A percentile compares a stretch with the other conserved stretches of the same genome.
phyloP scores from a whole-genome alignment of 1,284 basidiomycete genomes.

The Blastosporella zonata region DNA sequence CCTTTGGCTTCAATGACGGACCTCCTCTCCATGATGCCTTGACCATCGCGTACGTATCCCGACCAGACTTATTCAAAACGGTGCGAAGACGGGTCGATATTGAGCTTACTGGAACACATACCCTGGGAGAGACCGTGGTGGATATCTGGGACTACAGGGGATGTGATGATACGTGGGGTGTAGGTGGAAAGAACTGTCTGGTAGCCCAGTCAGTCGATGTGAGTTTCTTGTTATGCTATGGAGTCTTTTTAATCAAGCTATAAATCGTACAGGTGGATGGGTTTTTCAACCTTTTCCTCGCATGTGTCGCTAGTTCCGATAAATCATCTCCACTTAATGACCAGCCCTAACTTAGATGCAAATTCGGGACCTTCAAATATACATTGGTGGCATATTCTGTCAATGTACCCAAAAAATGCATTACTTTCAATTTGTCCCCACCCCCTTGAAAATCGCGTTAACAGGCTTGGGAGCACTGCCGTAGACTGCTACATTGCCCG shows the following conservation, averaged over 20 bases:
- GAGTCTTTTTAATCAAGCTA: neutral
- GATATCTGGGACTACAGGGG: slow-evolving; percentile 64
- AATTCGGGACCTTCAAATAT: neutral
- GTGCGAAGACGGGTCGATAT: slow-evolving; percentile 72
- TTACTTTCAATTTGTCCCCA: slow-evolving; percentile 11
- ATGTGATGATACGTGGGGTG: slow-evolving; percentile 64
- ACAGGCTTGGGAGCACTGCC: slow-evolving; percentile 25
- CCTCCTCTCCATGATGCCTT: slow-evolving; percentile 84
- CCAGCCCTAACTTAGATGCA: neutral
- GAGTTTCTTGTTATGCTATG: slow-evolving; percentile 21
- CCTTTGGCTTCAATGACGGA: slow-evolving; percentile 71
- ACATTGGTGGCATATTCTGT: neutral
- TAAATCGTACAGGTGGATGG: slow-evolving; percentile 23
- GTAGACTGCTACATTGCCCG: slow-evolving; percentile 1
- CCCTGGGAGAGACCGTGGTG: slow-evolving; percentile 73
- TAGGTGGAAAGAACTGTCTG: slow-evolving; percentile 67
- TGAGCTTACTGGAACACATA: slow-evolving; percentile 62
- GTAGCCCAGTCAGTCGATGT: slow-evolving; percentile 69
- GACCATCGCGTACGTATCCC: slow-evolving; percentile 69
- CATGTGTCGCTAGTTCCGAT: slow-evolving; percentile 59
- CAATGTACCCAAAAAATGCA: neutral
- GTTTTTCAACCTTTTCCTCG: slow-evolving; percentile 67
- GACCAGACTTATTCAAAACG: slow-evolving; percentile 59
- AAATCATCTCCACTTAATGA: slow-evolving; percentile 50
- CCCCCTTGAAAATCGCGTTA: slow-evolving; percentile 31